These are phyloP conservation scores for Jatropha podagrica DNA, from an alignment of 441 rosid genomes.

Conservation along the genomic window DNA sequence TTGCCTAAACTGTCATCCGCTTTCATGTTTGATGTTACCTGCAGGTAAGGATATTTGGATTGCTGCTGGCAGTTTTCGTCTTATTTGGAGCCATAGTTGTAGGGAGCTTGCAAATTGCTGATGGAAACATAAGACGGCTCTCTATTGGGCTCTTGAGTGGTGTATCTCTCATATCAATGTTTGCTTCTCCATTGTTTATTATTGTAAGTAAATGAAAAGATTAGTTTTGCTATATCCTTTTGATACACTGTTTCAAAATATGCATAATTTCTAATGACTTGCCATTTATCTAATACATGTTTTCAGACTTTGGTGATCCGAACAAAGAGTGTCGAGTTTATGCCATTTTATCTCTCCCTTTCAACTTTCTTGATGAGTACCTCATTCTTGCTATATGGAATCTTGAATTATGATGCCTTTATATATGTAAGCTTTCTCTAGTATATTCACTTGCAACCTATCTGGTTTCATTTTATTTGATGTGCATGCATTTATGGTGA, in stretches of 20 bases:
- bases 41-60: conserved; percentile 53
- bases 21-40: conserved; percentile 7
- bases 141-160: conserved; percentile 48
- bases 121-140: conserved; percentile 25
- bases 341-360: conserved; percentile 86
- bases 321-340: conserved; percentile 78
- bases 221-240: neutral
- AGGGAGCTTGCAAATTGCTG: conserved; percentile 37
- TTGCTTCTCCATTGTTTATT: conserved; percentile 57
- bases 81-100: conserved; percentile 28
- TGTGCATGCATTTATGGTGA: conserved; percentile 1
- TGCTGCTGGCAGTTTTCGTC: conserved; percentile 35
- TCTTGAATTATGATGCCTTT: conserved; percentile 58
- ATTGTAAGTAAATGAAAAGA: conserved; percentile 35
- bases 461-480: neutral
- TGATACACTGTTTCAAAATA: conserved; percentile 1
- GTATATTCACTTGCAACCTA: neutral
- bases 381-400: conserved; percentile 63
- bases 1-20: neutral
- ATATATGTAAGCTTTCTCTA: conserved; percentile 50
- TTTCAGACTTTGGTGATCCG: conserved; percentile 70
- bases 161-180: conserved; percentile 58
- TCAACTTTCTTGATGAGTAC: conserved; percentile 81
- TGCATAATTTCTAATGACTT: neutral
- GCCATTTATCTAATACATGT: neutral